A percentile compares a stretch with the other conserved stretches of the same genome.
Evolutionary conservation across 1,284 basidiomycete species (phyloP).

Genomic region (Apiotrichum gracile): DNA sequence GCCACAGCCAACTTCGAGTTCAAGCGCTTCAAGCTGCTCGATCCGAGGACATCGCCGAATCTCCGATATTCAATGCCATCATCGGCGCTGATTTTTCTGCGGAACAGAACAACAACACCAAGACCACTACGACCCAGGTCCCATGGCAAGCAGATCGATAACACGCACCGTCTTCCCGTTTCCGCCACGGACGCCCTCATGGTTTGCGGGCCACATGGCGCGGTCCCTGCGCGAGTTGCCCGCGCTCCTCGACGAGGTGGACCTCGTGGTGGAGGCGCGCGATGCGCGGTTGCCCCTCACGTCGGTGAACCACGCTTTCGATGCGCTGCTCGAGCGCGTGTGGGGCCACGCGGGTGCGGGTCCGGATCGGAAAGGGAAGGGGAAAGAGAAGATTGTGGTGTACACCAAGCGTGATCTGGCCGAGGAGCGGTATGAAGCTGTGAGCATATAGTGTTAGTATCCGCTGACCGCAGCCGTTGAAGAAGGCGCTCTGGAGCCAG

Average conservation of each 20-base stretch:
- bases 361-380: constrained; percentile 18
- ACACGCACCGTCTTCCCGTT: constrained; percentile 41
- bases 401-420: constrained; percentile 92
- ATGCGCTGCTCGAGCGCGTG: constrained; percentile 51
- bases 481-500: constrained; percentile 46
- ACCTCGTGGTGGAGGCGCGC: constrained; percentile 88
- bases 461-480: constrained; percentile 41
- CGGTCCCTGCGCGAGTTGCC: constrained; percentile 74
- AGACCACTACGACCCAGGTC: neutral
- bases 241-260: constrained; percentile 68
- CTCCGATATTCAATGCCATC: too few relatives aligned
- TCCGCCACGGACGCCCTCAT: constrained; percentile 64
- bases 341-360: constrained; percentile 40
- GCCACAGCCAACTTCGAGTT: too few relatives aligned
- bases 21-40: too few relatives aligned
- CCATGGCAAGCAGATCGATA: neutral
- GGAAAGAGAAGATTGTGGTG: constrained; percentile 74
- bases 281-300: constrained; percentile 90
- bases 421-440: constrained; percentile 74
- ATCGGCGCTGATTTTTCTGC: too few relatives aligned
- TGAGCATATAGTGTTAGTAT: constrained; percentile 33
- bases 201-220: constrained; percentile 97
- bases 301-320: constrained; percentile 83
- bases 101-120: neutral
- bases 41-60: too few relatives aligned